Evolutionary conservation across 2,329 filamentous ascomycete species (phyloP), one percentile per base, ranked within the genome.

Genomic region (Botrytis fabae): DNA sequence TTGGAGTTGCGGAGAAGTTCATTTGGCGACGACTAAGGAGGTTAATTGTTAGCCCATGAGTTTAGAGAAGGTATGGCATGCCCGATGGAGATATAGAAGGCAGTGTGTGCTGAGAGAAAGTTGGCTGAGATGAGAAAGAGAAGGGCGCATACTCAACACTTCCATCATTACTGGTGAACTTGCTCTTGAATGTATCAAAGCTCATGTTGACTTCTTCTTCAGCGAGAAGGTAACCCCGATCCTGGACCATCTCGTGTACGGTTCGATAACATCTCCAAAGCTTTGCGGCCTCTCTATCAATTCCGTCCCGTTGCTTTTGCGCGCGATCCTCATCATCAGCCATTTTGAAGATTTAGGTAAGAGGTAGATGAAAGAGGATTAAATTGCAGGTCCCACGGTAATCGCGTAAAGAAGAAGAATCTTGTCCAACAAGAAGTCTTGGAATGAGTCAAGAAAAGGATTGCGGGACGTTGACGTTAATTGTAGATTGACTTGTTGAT

Each of bases 241-340:
- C 96, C 75, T 89, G 87, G 78, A 96, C 92, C 95, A 99, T 97
- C 87, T 99, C 93, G 83, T 97, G 94, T 66, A 94, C 91, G 14
- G 96, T 99, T 83, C 91, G 90, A 90, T 93, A 97, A 79, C 95
- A 94, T 83, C 95, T 93, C 95, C 96, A 99, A 78, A 98, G 89
- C 81, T 93, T 90, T 76, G 89, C 87, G 40, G 81, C 76, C 76
- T 85, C 84, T 74, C 82, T 79, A 62, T 83, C 80, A 28, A 81
- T 81, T 69, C 81, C 79, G 74, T 80, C 80, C 42, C 76, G 75
- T 72, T 77, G 75, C 77, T 79, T 80, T 64, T 75, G 77, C 40
- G 71, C 65, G 25, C 77, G 77, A 73, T 80, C 79, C 69, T 80
- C 79, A 44, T 80, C 79, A 54, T 70, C 74, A 28, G 77, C 78